Evolutionary conservation across 257 asterid genomes (phyloP).

Genomic region (Echium plantagineum): DNA sequence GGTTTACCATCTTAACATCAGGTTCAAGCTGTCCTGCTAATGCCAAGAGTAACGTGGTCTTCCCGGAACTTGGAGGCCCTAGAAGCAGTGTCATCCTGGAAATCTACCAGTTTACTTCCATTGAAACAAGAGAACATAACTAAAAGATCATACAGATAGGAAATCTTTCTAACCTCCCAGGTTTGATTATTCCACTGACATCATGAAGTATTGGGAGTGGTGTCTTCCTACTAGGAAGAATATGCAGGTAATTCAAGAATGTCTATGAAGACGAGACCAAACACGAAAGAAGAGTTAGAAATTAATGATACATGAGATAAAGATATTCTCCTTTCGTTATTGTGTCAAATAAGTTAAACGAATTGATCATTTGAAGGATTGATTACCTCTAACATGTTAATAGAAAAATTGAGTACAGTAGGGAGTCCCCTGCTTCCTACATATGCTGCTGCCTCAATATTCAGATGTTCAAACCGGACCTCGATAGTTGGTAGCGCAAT

Average conservation of each 20-base stretch:
- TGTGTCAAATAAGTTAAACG: neutral
- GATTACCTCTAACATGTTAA: conserved; percentile 43
- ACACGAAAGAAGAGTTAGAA: neutral
- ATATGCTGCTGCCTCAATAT: conserved; percentile 24
- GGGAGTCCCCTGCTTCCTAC: conserved; percentile 22
- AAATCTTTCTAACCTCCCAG: conserved; percentile 34
- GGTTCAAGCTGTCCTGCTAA: conserved; percentile 59
- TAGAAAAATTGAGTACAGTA: conserved; percentile 30
- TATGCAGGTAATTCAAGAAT: conserved; percentile 28
- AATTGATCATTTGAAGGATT: neutral
- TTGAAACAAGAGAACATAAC: neutral
- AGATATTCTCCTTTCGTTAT: neutral
- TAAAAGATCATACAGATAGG: neutral
- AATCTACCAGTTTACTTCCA: conserved; percentile 1
- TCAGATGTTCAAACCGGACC: conserved; percentile 27
- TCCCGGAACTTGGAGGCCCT: conserved; percentile 67
- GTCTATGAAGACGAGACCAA: conserved; percentile 20
- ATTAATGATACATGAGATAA: neutral
- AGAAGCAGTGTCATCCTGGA: conserved; percentile 60
- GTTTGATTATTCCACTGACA: conserved; percentile 58
- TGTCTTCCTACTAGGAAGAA: conserved; percentile 41
- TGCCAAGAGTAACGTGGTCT: conserved; percentile 54
- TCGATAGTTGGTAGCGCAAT: conserved; percentile 26
- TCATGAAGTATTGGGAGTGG: conserved; percentile 37
- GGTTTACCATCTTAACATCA: conserved; percentile 27